Evolutionary conservation across 768 basidiomycete species (phyloP), one percentile per base, ranked within the genome.

Genomic region (Fistulinella prunicolor): DNA sequence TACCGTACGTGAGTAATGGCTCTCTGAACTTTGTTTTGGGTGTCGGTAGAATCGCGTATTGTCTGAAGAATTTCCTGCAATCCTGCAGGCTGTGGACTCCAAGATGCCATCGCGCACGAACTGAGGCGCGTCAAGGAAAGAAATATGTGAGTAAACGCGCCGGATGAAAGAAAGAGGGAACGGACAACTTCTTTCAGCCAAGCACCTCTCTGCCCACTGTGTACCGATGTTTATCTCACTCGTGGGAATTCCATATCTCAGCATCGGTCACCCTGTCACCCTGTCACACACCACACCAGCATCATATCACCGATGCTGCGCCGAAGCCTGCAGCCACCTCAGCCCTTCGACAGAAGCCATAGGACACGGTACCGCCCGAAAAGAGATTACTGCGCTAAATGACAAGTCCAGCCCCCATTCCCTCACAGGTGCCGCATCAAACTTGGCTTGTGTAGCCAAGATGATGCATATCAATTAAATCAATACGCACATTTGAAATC

Each of bases 41-140:
- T 84, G 71, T 86, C 82, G 30, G 90, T 93, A 9, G 94, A 94
- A 61, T 94, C 86, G 70, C 86, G 87, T 69, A 98, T 86, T 23
- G 93, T 94, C 63, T 83, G 78, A 34, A 96, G 74, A 68, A 98
- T 90, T 78, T 96, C 92, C 70, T 89, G 83, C 68, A 98, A 78
- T 64, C 87, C 93, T 49, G 79, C 79, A 63, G 82, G 84, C 60
- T 90, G 83, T 56, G 94, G 94, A 54, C 74, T 76, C 94, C 94
- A 97, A 65, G 70, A 67, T 75, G 78, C 65, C 81, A 83, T 84
- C 72, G 74, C 74, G 53, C 57, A 64, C 62, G 57, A 40, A 35
- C 24, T 49, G 38, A 54, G 63, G 67, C 63, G 67, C 65, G 65
- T 61, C 57, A 23, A 29, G 50, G 45, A 9, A 37, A 44, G 26